These are phyloP conservation scores for Linaria vulgaris DNA, from an alignment of 257 asterid species.

Conservation along the genomic window DNA sequence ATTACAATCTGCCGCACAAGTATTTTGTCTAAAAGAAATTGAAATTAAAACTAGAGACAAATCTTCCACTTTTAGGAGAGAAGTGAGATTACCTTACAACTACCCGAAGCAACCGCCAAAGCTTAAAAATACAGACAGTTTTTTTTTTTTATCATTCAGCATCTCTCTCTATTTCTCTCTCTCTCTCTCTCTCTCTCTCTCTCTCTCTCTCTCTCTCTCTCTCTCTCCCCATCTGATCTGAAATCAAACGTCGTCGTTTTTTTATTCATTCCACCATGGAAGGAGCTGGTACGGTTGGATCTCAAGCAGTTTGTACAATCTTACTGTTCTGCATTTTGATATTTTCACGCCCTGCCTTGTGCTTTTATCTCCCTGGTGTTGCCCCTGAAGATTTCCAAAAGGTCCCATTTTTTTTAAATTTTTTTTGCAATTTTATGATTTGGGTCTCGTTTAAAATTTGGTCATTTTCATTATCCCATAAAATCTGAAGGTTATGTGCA, in stretches of 20 bases:
- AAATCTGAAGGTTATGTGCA: background rate
- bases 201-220: background rate
- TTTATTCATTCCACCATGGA: slow-evolving; percentile 3
- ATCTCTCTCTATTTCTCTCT: background rate
- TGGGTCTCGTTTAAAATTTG: background rate
- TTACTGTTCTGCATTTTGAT: slow-evolving; percentile 45
- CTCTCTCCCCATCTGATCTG: slow-evolving; percentile 35
- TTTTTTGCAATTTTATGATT: slow-evolving; percentile 21
- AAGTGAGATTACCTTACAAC: slow-evolving; percentile 29
- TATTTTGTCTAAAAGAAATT: too few relatives aligned
- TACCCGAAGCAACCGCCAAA: slow-evolving; percentile 42
- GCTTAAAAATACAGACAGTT: slow-evolving; percentile 29
- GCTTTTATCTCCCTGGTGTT: slow-evolving; percentile 85
- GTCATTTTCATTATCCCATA: background rate
- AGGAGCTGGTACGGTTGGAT: slow-evolving; percentile 31
- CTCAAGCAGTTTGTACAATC: slow-evolving; percentile 29
- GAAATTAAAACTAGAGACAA: background rate
- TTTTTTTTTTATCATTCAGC: background rate
- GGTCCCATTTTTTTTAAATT: slow-evolving; percentile 32
- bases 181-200: background rate
- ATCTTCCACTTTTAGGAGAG: slow-evolving; percentile 24
- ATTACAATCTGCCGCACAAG: too few relatives aligned
- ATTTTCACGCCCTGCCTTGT: slow-evolving; percentile 41
- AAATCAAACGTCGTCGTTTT: slow-evolving; percentile 23
- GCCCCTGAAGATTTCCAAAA: slow-evolving; percentile 80